Percentiles rank a stretch among this genome's conserved stretches.
phyloP scores from a whole-genome alignment of 768 basidiomycete genomes.

The Lyophyllum decastes region DNA sequence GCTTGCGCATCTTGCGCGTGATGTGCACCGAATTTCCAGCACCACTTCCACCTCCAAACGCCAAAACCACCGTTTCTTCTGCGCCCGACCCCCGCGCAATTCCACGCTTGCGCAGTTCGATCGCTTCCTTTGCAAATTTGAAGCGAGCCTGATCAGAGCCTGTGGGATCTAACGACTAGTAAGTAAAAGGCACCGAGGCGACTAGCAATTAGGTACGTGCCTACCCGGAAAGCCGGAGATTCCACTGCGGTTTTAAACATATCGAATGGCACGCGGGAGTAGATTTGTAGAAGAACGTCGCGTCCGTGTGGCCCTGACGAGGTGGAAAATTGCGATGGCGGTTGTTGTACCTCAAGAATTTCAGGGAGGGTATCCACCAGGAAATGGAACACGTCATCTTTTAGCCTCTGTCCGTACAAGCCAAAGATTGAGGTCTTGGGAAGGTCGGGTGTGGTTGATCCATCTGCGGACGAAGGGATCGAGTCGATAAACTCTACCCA shows the following conservation, averaged over 20 bases:
- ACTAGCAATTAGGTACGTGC: slow-evolving; percentile 35
- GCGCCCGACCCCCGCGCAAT: slow-evolving; percentile 68
- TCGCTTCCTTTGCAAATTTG: slow-evolving; percentile 89
- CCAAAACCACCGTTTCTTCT: slow-evolving; percentile 91
- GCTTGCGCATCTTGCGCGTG: slow-evolving; percentile 84
- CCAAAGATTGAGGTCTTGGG: slow-evolving; percentile 67
- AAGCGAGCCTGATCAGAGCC: slow-evolving; percentile 86
- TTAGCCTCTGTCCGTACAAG: slow-evolving; percentile 71
- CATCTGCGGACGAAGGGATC: slow-evolving; percentile 52
- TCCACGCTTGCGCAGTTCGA: slow-evolving; percentile 81
- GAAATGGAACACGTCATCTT: slow-evolving; percentile 79
- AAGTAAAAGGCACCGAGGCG: slow-evolving; percentile 11
- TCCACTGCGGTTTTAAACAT: slow-evolving; percentile 84
- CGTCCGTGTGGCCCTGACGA: slow-evolving; percentile 51
- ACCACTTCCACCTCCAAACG: slow-evolving; percentile 73
- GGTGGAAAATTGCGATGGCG: slow-evolving; percentile 38
- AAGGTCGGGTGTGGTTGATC: slow-evolving; percentile 49
- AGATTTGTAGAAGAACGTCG: slow-evolving; percentile 73
- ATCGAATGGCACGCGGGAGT: slow-evolving; percentile 82
- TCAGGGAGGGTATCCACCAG: slow-evolving; percentile 75
- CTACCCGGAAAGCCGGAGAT: slow-evolving; percentile 78
- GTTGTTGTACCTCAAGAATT: slow-evolving; percentile 52
- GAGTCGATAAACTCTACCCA: slow-evolving; percentile 80
- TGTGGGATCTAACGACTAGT: slow-evolving; percentile 32
- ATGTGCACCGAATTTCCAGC: slow-evolving; percentile 81